A percentile compares a stretch with the other conserved stretches of the same genome.
Conservation (phyloP, 495 filamentous ascomycete species). For the Xylaria flabelliformis region DNA sequence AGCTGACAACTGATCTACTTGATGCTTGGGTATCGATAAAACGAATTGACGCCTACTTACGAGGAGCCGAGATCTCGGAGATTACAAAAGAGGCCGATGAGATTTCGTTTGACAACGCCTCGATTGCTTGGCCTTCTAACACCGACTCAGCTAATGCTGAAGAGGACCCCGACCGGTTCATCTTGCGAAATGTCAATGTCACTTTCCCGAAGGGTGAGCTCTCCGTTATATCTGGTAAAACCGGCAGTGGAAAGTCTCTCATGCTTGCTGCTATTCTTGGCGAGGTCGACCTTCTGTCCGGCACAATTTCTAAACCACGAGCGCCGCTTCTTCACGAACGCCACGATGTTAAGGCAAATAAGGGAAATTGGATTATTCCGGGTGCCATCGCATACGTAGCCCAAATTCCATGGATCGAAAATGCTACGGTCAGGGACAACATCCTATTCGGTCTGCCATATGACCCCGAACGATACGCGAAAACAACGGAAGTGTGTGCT, state of each 20-base stretch:
- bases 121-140: constrained; percentile 77
- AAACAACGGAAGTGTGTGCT: constrained; percentile 72
- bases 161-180: constrained; percentile 62
- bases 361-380: constrained; percentile 73
- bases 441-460: constrained; percentile 77
- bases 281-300: constrained; percentile 64
- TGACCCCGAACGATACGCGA: constrained; percentile 66
- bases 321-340: constrained; percentile 52
- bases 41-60: constrained; percentile 75
- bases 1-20: constrained; percentile 69
- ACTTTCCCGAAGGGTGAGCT: constrained; percentile 71
- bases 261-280: constrained; percentile 70
- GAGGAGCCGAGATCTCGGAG: constrained; percentile 66
- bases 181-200: constrained; percentile 67
- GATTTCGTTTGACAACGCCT: constrained; percentile 71
- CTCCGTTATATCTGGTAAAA: constrained; percentile 73
- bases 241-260: constrained; percentile 72
- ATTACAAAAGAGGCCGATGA: constrained; percentile 61
- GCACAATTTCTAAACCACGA: constrained; percentile 58
- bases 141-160: constrained; percentile 42
- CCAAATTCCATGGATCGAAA: constrained; percentile 88
- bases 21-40: constrained; percentile 78
- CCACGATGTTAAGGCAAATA: constrained; percentile 63
- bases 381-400: constrained; percentile 76
- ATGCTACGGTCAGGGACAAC: constrained; percentile 76